These are phyloP conservation scores for Phaeosphaeria sp. DNA, from an alignment of 2,329 filamentous ascomycete species.

Conservation along the genomic window DNA sequence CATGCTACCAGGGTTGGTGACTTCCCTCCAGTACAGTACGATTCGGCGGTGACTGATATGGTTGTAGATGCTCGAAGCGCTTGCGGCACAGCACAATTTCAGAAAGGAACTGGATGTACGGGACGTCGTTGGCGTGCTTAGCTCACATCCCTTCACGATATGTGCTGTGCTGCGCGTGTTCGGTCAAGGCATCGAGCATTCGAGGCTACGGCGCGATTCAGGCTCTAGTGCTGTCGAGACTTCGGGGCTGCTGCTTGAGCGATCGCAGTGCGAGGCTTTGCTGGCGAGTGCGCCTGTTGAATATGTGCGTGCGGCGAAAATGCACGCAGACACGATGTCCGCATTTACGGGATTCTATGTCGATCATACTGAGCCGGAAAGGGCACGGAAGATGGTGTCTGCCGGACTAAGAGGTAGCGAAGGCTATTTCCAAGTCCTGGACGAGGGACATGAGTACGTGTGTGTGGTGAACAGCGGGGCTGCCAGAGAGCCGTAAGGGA, in stretches of 20 bases:
- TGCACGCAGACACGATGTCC: neutral
- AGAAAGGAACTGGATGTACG: neutral
- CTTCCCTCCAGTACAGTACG: neutral
- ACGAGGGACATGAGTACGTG: constrained; percentile 12
- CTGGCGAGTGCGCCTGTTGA: constrained; percentile 7
- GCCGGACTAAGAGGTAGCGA: constrained; percentile 8
- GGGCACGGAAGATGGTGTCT: neutral
- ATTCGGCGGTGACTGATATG: neutral
- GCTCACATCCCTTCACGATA: constrained; percentile 7
- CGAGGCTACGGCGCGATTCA: constrained; percentile 11
- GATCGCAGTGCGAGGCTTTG: neutral
- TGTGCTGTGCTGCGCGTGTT: constrained; percentile 15
- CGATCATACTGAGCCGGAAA: constrained; percentile 1
- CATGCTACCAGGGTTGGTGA: constrained; percentile 13
- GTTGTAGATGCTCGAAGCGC: constrained; percentile 13
- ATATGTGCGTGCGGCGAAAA: constrained; percentile 1
- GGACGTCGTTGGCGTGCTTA: constrained; percentile 10
- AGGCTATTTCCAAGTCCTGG: constrained; percentile 10
- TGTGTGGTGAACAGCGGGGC: constrained; percentile 9
- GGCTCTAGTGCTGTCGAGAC: neutral
- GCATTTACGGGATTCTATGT: constrained; percentile 9
- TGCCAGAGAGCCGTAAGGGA: neutral
- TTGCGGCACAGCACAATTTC: constrained; percentile 11
- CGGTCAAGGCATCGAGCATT: constrained; percentile 12
- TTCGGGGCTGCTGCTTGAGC: constrained; percentile 4